Base-by-base conservation (phyloP, 2,329 filamentous ascomycete genomes). In the Zymoseptoria ardabiliae region DNA sequence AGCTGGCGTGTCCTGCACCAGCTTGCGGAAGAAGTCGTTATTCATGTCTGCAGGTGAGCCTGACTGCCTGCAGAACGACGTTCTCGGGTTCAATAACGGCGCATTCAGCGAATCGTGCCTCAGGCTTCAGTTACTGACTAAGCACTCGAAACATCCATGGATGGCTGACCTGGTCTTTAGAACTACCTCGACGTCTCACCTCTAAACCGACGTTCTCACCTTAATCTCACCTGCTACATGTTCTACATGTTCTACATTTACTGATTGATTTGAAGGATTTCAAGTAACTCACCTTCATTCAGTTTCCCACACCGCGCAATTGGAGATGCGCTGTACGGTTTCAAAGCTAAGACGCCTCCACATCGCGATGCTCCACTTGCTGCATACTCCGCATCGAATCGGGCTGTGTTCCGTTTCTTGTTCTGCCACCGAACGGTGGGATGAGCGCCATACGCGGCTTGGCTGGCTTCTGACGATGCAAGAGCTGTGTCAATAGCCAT, bases 21-120 rank as follows among this genome's bases (percentile, higher is more conserved):
- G 82, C 64, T 88, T 88, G 57, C 94, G 88, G 70, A 99, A 99
- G 69, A 97, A 90, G 50, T 91, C 85, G 80, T 97, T 97, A 74
- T 97, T 96, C 94, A 99, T 97, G 5, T 21, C 35, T 45, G 35
- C 35, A 45, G 11, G 13, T 45, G 6, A 17, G 35, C 35, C 17
- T n/a, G 13, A n/a, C 17, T 7, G 35, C n/a, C 11, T 17, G 35
- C 35, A 45, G 35, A 45, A 45, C 35, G 35, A n/a, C 17, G 17
- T 45, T 13, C 17, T 7, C 35, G 17, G 35, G 6, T 13, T 45
- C 35, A 45, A 45, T 5, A 13, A 13, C 35, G 35, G 35, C 35
- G 35, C 35, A 45, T 45, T 17, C 11, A 41, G 35, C 23, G 5
- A 25, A 7, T 25, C 23, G 11, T 41, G 35, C 35, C 35, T 45